phyloP scores from a whole-genome alignment of 108 stramenopile species.

The Seminavis robusta region DNA sequence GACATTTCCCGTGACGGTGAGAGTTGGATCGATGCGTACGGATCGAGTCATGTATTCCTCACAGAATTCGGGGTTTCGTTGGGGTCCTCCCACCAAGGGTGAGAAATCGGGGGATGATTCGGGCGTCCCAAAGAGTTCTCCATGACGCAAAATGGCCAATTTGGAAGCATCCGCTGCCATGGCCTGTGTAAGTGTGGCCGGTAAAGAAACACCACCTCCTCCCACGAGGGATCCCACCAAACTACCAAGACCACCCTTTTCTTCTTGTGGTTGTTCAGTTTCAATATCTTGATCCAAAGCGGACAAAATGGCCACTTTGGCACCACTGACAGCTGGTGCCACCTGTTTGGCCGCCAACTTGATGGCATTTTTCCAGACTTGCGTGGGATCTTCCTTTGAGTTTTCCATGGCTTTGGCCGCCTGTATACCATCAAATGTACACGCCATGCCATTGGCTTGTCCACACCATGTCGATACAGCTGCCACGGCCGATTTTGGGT shows the following conservation, averaged over 20 bases:
- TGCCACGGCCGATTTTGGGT: constrained; percentile 18
- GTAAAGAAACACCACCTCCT: constrained; percentile 31
- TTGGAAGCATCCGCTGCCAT: constrained; percentile 6
- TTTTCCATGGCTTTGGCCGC: constrained; percentile 14
- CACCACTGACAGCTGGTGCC: constrained; percentile 20
- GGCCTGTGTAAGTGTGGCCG: constrained; percentile 40
- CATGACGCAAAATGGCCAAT: constrained; percentile 47
- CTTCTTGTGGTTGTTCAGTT: constrained; percentile 19
- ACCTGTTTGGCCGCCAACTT: constrained; percentile 56
- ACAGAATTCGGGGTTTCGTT: constrained; percentile 54
- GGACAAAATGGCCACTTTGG: constrained; percentile 43
- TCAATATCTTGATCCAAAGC: constrained; percentile 46
- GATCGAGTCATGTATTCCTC: constrained; percentile 76
- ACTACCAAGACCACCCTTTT: constrained; percentile 19
- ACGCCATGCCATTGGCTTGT: constrained; percentile 37
- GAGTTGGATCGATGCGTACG: constrained; percentile 66
- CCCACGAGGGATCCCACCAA: constrained; percentile 33
- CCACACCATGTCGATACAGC: constrained; percentile 62
- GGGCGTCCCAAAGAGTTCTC: constrained; percentile 72
- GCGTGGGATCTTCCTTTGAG: constrained; percentile 10
- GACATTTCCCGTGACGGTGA: constrained; percentile 48
- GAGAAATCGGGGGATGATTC: constrained; percentile 78
- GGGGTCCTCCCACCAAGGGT: constrained; percentile 68
- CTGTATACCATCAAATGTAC: constrained; percentile 53
- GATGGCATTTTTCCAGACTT: constrained; percentile 43